Percentiles rank a stretch among this genome's conserved stretches.
Conservation (phyloP, 345 rosid species). For the Noccaea caerulescens region DNA sequence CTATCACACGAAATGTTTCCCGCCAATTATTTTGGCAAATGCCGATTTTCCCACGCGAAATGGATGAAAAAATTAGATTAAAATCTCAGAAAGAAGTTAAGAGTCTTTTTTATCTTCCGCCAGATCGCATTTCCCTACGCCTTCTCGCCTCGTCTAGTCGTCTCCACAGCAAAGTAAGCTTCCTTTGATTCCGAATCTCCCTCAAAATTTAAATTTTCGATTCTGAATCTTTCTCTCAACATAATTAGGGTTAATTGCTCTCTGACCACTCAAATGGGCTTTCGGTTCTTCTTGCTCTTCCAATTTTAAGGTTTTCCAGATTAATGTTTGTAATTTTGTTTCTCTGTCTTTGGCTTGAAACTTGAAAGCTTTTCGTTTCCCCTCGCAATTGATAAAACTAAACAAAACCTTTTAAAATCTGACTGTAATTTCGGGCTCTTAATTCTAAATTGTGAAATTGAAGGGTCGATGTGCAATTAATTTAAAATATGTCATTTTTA, state of each 20-base stretch:
- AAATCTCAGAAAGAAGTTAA: not conserved
- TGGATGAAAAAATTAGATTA: not conserved
- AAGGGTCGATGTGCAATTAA: constrained; percentile 33
- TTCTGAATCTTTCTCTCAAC: constrained; percentile 2
- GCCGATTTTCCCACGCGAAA: constrained; percentile 24
- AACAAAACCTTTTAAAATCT: not conserved
- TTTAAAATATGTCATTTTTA: not conserved
- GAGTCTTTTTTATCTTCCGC: not conserved
- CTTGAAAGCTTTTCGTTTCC: not conserved
- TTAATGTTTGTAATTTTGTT: not conserved
- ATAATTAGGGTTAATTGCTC: not conserved
- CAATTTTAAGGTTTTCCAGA: not conserved
- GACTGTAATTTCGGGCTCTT: not conserved
- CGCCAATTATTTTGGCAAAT: constrained; percentile 24
- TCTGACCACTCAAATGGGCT: not conserved
- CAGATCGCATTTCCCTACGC: constrained; percentile 1
- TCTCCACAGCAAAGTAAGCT: constrained; percentile 3
- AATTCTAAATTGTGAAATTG: constrained; percentile 17
- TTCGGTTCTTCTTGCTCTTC: not conserved
- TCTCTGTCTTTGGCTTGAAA: not conserved
- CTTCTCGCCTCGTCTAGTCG: not conserved
- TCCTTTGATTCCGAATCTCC: not conserved
- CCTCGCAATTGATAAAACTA: too few species aligned
- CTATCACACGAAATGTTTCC: constrained; percentile 4
- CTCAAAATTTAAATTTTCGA: not conserved